These are phyloP conservation scores for Striga asiatica DNA, from an alignment of 257 asterid species.

Conservation along the genomic window DNA sequence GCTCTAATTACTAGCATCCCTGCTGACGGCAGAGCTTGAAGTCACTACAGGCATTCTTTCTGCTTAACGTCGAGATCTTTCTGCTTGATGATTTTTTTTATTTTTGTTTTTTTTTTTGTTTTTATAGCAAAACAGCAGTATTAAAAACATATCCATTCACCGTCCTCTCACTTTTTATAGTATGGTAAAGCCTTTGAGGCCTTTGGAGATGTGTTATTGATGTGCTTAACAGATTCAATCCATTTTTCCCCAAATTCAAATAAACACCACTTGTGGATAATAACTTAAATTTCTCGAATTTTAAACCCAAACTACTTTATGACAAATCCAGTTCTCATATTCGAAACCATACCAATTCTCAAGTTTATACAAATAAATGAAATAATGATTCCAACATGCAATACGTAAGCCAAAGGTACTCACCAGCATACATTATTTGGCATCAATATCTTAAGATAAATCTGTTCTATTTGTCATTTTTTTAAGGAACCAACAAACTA, in stretches of 20 bases:
- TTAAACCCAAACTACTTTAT: not conserved
- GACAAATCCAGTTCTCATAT: not conserved
- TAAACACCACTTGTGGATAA: not conserved
- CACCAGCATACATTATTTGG: too few relatives aligned
- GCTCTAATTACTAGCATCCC: not conserved
- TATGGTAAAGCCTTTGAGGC: not conserved
- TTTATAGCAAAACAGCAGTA: not conserved
- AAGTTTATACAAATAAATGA: not conserved
- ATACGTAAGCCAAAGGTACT: too few relatives aligned
- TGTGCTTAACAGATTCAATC: not conserved
- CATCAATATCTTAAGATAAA: too few relatives aligned
- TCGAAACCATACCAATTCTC: too few relatives aligned
- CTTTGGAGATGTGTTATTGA: too few relatives aligned
- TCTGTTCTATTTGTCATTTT: too few relatives aligned
- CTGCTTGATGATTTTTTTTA: not conserved
- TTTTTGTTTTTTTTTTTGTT: not conserved
- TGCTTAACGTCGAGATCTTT: too few relatives aligned
- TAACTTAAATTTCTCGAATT: not conserved
- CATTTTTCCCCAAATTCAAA: not conserved
- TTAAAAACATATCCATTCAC: not conserved
- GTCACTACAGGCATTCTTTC: too few relatives aligned
- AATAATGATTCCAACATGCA: too few relatives aligned
- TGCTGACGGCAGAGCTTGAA: not conserved
- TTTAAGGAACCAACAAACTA: not conserved
- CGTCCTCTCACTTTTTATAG: too few relatives aligned